These are phyloP conservation scores for Talaromyces borbonicus DNA, from an alignment of 495 filamentous ascomycete species.

Conservation along the genomic window DNA sequence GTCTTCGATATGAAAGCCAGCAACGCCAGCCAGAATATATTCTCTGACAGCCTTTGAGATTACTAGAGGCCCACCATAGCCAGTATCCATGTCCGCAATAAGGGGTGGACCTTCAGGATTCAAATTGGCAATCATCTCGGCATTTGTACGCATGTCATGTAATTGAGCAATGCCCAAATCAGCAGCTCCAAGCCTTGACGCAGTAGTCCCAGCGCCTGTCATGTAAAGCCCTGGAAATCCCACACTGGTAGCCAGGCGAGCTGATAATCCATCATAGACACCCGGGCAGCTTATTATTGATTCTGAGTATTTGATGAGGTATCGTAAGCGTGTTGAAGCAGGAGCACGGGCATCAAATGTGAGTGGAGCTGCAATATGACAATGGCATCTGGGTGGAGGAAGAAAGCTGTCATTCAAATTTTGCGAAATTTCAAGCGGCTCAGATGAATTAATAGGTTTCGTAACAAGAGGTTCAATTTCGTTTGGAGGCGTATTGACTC, in stretches of 20 bases:
- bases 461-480: too few species aligned
- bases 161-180: slow-evolving; percentile 41
- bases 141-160: slow-evolving; percentile 4
- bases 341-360: too few species aligned
- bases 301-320: too few species aligned
- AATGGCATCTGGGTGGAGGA: too few species aligned
- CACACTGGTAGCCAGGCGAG: slow-evolving; percentile 39
- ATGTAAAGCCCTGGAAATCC: slow-evolving; percentile 47
- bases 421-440: too few species aligned
- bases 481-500: too few species aligned
- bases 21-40: slow-evolving; percentile 45
- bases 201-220: slow-evolving; percentile 50
- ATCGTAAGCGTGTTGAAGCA: too few species aligned
- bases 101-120: slow-evolving; percentile 22
- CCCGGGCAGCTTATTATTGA: too few species aligned
- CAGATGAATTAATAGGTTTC: too few species aligned
- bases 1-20: slow-evolving; percentile 52
- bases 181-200: slow-evolving; percentile 43
- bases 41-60: slow-evolving; percentile 39
- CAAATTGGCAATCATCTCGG: neutral
- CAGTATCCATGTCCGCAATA: slow-evolving; percentile 53
- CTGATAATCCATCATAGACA: slow-evolving; percentile 49
- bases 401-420: too few species aligned
- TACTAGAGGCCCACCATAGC: slow-evolving; percentile 43
- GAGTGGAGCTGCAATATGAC: too few species aligned